A percentile compares a stretch with the other conserved stretches of the same genome.
Conservation (phyloP, 345 rosid genomes). For the Rhizophora apiculata region DNA sequence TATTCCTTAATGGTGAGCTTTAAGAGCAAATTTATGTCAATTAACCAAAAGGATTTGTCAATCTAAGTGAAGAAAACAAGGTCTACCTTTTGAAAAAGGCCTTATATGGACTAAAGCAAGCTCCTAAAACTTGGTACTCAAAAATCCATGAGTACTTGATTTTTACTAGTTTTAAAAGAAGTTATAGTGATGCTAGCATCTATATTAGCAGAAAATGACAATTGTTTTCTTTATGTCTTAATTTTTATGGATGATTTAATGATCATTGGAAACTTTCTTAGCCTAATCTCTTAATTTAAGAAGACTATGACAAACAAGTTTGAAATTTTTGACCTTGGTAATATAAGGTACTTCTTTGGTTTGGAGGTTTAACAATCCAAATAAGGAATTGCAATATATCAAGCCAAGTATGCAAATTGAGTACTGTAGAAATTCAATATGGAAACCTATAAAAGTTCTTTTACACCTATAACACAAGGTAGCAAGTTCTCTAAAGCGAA, state of each 20-base stretch:
- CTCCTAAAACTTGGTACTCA: too few relatives aligned
- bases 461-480: not conserved
- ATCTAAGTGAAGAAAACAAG: too few relatives aligned
- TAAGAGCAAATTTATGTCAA: too few relatives aligned
- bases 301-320: not conserved
- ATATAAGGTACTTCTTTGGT: not conserved
- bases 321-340: not conserved
- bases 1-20: too few relatives aligned
- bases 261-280: not conserved
- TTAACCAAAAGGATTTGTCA: too few relatives aligned
- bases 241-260: not conserved
- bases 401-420: not conserved
- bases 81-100: too few relatives aligned
- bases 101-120: too few relatives aligned
- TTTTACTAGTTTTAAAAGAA: not conserved
- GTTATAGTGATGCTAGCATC: not conserved
- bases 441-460: not conserved
- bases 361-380: not conserved
- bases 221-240: not conserved
- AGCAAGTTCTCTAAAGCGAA: not conserved
- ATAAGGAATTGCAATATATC: not conserved
- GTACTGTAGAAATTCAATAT: not conserved
- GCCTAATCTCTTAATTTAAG: not conserved
- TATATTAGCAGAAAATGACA: rapidly evolving
- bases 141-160: not conserved